These are phyloP conservation scores for Drosera capensis DNA, from an alignment of 148 eudicot genomes.

Conservation along the genomic window DNA sequence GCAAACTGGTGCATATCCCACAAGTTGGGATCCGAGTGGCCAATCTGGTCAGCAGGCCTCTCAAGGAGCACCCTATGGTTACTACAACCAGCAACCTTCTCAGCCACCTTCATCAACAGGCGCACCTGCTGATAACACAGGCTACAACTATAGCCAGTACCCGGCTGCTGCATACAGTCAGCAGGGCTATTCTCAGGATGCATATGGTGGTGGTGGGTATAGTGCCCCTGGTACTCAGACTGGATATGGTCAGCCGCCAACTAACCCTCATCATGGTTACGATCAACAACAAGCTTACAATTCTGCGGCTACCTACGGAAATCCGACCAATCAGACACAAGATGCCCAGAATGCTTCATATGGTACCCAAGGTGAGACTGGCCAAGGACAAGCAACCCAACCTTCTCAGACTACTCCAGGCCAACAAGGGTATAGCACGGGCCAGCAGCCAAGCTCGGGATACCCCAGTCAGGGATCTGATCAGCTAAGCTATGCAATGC, in stretches of 20 bases:
- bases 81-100: constrained; percentile 36
- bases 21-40: constrained; percentile 68
- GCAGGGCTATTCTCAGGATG: constrained; percentile 63
- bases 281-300: constrained; percentile 53
- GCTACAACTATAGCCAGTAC: constrained; percentile 47
- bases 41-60: constrained; percentile 44
- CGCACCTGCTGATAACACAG: constrained; percentile 23
- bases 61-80: constrained; percentile 57
- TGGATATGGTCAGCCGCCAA: constrained; percentile 42
- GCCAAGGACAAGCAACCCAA: constrained; percentile 45
- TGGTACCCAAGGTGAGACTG: constrained; percentile 51
- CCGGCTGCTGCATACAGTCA: constrained; percentile 25
- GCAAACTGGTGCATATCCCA: constrained; percentile 44
- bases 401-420: constrained; percentile 29
- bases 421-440: constrained; percentile 37
- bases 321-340: constrained; percentile 27
- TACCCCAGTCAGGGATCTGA: constrained; percentile 39
- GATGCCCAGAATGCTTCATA: constrained; percentile 49
- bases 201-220: constrained; percentile 60
- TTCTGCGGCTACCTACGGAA: constrained; percentile 35
- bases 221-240: constrained; percentile 33
- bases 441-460: constrained; percentile 40
- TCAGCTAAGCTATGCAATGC: constrained; percentile 52
- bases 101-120: constrained; percentile 33
- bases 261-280: constrained; percentile 33